phyloP scores from a whole-genome alignment of 2,329 filamentous ascomycete genomes.

The Onygenales sp. region DNA sequence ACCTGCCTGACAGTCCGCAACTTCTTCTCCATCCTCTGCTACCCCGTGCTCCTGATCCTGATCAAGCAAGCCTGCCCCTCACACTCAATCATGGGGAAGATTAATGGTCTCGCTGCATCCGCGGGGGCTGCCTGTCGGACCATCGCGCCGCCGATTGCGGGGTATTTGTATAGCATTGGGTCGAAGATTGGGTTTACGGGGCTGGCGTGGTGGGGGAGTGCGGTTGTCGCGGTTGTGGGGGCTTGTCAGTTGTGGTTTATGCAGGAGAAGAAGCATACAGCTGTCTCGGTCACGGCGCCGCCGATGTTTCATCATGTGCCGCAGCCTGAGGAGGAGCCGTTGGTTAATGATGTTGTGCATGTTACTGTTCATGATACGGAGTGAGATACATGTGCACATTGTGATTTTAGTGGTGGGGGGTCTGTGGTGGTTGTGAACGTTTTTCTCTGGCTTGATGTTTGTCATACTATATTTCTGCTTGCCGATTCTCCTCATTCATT shows the following conservation, averaged over 20 bases:
- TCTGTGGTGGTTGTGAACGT: not conserved
- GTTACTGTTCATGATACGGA: conserved; percentile 17
- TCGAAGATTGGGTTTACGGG: conserved; percentile 48
- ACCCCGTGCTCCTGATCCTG: conserved; percentile 59
- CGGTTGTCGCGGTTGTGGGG: conserved; percentile 46
- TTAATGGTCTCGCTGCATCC: conserved; percentile 64
- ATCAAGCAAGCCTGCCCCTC: conserved; percentile 63
- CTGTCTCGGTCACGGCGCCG: conserved; percentile 27
- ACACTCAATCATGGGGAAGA: conserved; percentile 54
- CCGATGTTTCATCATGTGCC: conserved; percentile 19
- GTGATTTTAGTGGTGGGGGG: not conserved
- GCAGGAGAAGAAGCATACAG: conserved; percentile 37
- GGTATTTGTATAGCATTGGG: conserved; percentile 56
- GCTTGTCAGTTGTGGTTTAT: conserved; percentile 49
- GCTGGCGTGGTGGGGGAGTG: conserved; percentile 55
- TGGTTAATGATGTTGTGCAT: conserved; percentile 17
- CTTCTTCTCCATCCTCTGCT: conserved; percentile 58
- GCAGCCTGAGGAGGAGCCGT: conserved; percentile 7
- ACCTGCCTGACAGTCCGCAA: conserved; percentile 56
- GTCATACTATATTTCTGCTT: no score
- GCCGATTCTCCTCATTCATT: no score
- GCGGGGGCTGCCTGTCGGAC: conserved; percentile 64
- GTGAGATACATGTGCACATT: not conserved
- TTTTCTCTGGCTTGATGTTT: not conserved
- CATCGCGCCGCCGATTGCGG: conserved; percentile 58